Percentiles rank a stretch among this genome's conserved stretches.
phyloP scores from a whole-genome alignment of 345 rosid genomes.

The Rhizophora apiculata region DNA sequence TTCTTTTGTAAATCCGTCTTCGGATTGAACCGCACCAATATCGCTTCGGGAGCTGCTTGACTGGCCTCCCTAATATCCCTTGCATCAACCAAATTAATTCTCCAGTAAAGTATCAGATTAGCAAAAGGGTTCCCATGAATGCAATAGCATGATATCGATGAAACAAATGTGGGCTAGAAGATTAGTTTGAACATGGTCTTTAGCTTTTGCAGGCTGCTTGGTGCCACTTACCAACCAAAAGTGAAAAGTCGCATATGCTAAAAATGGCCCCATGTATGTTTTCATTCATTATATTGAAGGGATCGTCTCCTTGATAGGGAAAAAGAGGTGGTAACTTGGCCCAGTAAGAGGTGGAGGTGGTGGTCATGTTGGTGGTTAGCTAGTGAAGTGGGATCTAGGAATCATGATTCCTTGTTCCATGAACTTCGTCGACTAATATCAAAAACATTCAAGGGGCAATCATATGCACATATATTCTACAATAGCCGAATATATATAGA shows the following conservation, averaged over 20 bases:
- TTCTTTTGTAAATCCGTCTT: constrained; percentile 60
- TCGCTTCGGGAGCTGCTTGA: constrained; percentile 47
- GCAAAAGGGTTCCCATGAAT: background rate
- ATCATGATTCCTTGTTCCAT: constrained; percentile 22
- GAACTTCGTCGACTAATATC: constrained; percentile 9
- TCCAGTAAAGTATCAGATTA: background rate
- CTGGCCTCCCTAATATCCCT: constrained; percentile 18
- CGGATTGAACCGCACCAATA: constrained; percentile 97
- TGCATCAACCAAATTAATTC: background rate
- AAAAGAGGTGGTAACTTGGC: constrained; percentile 22
- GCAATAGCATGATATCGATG: constrained; percentile 10
- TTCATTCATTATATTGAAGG: background rate
- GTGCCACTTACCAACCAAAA: constrained; percentile 22
- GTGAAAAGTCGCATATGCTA: background rate
- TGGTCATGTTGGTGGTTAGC: constrained; percentile 33
- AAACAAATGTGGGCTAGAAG: background rate
- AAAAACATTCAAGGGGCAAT: background rate
- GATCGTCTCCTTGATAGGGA: constrained; percentile 15
- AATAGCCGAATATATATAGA: background rate
- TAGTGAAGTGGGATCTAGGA: constrained; percentile 26
- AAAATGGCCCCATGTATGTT: constrained; percentile 29
- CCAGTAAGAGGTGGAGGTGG: constrained; percentile 31
- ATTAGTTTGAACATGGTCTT: background rate
- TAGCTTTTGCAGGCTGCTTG: constrained; percentile 14
- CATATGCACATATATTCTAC: background rate